Evolutionary conservation across 179 eudicot species (phyloP).

Genomic region (Corrigiola litoralis): DNA sequence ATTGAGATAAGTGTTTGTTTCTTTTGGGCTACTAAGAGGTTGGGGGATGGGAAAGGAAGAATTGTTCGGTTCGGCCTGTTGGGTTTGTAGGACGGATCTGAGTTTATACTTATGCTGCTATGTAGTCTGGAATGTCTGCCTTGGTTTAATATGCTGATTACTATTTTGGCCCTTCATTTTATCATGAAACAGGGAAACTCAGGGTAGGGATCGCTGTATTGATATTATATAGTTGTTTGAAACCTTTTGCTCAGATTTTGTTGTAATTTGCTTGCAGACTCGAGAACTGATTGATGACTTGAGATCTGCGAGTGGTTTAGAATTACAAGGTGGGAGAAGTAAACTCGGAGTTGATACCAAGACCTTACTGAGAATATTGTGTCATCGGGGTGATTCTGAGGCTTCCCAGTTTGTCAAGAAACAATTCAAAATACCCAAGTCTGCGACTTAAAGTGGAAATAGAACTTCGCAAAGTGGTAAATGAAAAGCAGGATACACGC

Average conservation of each 20-base stretch:
- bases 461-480: background rate
- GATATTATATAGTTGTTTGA: background rate
- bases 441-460: slow-evolving; percentile 35
- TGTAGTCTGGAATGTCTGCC: background rate
- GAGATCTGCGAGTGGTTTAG: slow-evolving; percentile 60
- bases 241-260: slow-evolving; percentile 1
- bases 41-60: background rate
- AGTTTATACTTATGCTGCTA: too few relatives aligned
- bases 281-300: slow-evolving; percentile 88
- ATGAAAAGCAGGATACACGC: slow-evolving; percentile 3
- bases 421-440: slow-evolving; percentile 90
- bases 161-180: background rate
- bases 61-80: background rate
- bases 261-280: slow-evolving; percentile 47
- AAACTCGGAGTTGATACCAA: slow-evolving; percentile 72
- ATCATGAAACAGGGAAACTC: background rate
- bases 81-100: too few relatives aligned
- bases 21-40: background rate
- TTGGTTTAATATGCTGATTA: too few relatives aligned
- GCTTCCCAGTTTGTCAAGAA: slow-evolving; percentile 95
- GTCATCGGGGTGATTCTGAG: slow-evolving; percentile 88
- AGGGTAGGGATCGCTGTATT: too few relatives aligned
- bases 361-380: slow-evolving; percentile 74
- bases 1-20: too few relatives aligned
- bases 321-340: slow-evolving; percentile 59